Evolutionary conservation across 192 early-diverging fungal species (phyloP).

Genomic region (Coemansia sp.): DNA sequence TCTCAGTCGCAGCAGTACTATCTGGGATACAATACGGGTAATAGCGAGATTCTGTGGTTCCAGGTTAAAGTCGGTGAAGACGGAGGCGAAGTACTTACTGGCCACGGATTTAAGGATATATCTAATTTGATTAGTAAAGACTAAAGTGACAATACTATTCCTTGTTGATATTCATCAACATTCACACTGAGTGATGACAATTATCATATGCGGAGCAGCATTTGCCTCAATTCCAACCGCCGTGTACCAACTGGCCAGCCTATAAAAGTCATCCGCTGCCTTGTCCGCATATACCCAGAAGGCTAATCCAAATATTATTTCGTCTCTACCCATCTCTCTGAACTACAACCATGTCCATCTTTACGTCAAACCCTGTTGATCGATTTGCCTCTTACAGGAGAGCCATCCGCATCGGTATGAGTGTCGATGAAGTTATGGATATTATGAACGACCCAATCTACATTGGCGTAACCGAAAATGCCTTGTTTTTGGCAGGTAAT

Average conservation of each 20-base stretch:
- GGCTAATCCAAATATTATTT: neutral
- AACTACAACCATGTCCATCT: neutral
- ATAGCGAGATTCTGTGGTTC: constrained; percentile 35
- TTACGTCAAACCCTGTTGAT: neutral
- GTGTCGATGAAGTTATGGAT: neutral
- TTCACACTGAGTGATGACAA: neutral
- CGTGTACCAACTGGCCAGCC: neutral
- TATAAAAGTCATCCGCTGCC: neutral
- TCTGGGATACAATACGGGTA: constrained; percentile 18
- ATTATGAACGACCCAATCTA: neutral
- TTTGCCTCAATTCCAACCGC: too few relatives aligned
- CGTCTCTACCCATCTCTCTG: neutral
- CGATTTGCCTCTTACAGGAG: neutral
- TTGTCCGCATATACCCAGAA: neutral
- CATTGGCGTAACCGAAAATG: neutral
- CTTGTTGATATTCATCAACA: neutral
- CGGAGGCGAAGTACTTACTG: constrained; percentile 20
- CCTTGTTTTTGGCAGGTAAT: neutral
- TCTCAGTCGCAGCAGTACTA: constrained; percentile 27
- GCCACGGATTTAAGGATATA: constrained; percentile 11
- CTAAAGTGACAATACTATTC: neutral
- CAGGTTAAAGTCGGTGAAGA: constrained; percentile 18
- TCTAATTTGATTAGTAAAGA: neutral
- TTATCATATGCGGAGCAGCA: neutral
- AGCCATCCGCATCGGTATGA: neutral